A percentile compares a stretch with the other conserved stretches of the same genome.
Conservation (phyloP, 1,284 basidiomycete genomes). For the Cystobasidium slooffiae region DNA sequence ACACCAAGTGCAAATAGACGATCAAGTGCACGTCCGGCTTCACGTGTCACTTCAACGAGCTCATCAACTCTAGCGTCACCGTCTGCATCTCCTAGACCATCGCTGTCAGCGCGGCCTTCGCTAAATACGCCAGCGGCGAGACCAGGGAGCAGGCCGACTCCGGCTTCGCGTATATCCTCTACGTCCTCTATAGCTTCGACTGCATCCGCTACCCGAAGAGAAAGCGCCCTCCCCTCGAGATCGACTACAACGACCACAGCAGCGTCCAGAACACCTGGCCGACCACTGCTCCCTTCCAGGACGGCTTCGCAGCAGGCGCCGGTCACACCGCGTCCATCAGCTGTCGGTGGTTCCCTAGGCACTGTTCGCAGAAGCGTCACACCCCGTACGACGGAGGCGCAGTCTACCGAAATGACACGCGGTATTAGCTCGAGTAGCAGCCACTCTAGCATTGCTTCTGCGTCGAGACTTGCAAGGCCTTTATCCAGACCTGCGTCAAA, state of each 20-base stretch:
- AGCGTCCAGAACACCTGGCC: conserved; percentile 8
- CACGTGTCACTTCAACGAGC: not conserved
- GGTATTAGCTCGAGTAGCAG: conserved; percentile 35
- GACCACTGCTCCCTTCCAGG: conserved; percentile 1
- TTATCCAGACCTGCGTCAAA: conserved; percentile 10
- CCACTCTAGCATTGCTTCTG: conserved; percentile 17
- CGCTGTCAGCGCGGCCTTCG: conserved; percentile 12
- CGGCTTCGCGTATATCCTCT: conserved; percentile 45
- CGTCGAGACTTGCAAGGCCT: not conserved
- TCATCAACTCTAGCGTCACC: conserved; percentile 15
- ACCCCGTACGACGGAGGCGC: not conserved
- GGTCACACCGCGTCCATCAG: conserved; percentile 17
- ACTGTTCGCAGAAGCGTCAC: not conserved
- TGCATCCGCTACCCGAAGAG: conserved; percentile 3
- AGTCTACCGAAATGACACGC: conserved; percentile 7
- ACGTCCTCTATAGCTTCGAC: conserved; percentile 47
- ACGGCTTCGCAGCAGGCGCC: not conserved
- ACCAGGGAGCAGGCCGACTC: conserved; percentile 25
- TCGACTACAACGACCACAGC: not conserved
- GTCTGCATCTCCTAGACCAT: conserved; percentile 29
- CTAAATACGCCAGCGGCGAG: conserved; percentile 12
- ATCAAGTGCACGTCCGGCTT: conserved; percentile 14
- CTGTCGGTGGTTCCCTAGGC: not conserved
- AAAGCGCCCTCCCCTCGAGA: conserved; percentile 5
- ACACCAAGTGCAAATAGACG: conserved; percentile 5